Conservation (phyloP, 2,329 filamentous ascomycete genomes). For the Pseudocercospora fijiensis region DNA sequence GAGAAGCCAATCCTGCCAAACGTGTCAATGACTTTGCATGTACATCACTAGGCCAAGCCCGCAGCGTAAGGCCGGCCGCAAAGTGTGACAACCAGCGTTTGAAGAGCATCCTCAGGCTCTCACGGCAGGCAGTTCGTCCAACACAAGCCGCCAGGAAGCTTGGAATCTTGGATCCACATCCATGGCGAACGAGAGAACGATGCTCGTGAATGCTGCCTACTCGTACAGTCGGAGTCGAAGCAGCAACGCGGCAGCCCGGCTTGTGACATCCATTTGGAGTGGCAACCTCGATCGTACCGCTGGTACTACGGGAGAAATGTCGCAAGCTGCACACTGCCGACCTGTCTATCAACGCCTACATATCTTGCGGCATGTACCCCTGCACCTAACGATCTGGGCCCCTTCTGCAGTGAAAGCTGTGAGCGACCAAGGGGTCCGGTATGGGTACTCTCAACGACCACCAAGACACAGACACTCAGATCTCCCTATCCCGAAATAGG, state of each 20-base stretch:
- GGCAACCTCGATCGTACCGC: constrained; percentile 7
- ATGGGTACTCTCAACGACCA: not conserved
- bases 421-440: not conserved
- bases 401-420: not conserved
- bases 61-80: not conserved
- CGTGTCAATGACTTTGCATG: constrained; percentile 2
- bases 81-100: constrained; percentile 11
- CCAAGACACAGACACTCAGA: not conserved
- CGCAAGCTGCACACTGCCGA: constrained; percentile 15
- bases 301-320: not conserved
- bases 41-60: not conserved
- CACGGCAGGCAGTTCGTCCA: not conserved
- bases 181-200: not conserved
- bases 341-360: constrained; percentile 11
- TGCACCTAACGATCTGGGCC: not conserved
- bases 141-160: not conserved
- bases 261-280: constrained; percentile 6
- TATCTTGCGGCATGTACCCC: constrained; percentile 8
- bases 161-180: not conserved
- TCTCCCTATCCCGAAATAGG: not conserved
- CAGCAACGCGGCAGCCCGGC: constrained; percentile 7
- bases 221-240: constrained; percentile 5
- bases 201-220: not conserved
- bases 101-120: constrained; percentile 5
- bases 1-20: not conserved